Percentiles rank a stretch among this genome's conserved stretches.
Evolutionary conservation across 2,329 filamentous ascomycete genomes (phyloP).

Genomic region (Botrytis deweyae): DNA sequence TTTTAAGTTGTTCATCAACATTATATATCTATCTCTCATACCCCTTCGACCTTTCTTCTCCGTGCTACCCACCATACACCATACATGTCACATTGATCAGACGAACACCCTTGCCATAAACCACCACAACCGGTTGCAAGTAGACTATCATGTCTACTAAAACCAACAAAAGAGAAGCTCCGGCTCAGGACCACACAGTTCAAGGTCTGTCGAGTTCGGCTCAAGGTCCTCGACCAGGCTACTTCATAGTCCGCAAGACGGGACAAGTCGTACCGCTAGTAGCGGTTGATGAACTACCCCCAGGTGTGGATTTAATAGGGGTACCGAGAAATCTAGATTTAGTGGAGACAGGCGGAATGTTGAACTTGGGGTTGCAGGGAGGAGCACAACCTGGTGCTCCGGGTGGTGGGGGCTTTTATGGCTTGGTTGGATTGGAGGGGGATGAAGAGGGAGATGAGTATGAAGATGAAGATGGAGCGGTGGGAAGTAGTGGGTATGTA

Average conservation of each 20-base stretch:
- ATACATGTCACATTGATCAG: background rate
- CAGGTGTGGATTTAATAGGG: slow-evolving; percentile 38
- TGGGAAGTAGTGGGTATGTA: slow-evolving; percentile 7
- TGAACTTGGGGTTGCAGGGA: slow-evolving; percentile 35
- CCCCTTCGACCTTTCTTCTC: background rate
- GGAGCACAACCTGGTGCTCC: background rate
- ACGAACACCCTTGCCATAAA: background rate
- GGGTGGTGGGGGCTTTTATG: slow-evolving; percentile 26
- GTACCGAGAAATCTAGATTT: slow-evolving; percentile 42
- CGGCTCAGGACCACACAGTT: background rate
- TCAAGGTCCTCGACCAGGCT: slow-evolving; percentile 33
- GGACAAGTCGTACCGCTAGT: slow-evolving; percentile 53
- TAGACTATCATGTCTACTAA: background rate
- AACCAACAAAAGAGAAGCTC: background rate
- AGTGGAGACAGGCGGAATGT: slow-evolving; percentile 34
- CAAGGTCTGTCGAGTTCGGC: background rate
- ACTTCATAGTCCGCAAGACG: slow-evolving; percentile 48
- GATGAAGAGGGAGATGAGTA: background rate
- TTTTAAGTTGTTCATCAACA: background rate
- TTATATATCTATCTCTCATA: background rate
- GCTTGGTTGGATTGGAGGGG: slow-evolving; percentile 19
- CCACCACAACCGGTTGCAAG: background rate
- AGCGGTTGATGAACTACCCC: slow-evolving; percentile 52
- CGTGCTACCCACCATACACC: slow-evolving; percentile 3
- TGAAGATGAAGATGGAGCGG: background rate